phyloP scores from a whole-genome alignment of 176 grass and related monocot species.

The Eremochloa ophiuroides region DNA sequence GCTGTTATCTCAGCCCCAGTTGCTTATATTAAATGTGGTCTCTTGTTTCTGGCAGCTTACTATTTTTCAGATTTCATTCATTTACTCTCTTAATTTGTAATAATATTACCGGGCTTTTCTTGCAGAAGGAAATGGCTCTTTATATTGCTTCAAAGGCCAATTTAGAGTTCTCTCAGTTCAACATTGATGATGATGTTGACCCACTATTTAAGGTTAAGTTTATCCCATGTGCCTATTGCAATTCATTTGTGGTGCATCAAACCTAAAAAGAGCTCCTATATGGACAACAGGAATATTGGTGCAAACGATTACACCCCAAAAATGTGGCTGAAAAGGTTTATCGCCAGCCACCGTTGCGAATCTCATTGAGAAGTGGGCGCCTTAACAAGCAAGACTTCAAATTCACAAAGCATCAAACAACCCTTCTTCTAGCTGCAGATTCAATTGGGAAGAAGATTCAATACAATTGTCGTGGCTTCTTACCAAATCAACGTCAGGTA shows the following conservation, averaged over 20 bases:
- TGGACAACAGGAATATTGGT: slow-evolving; percentile 89
- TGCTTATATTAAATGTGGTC: background rate
- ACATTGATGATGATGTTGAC: slow-evolving; percentile 95
- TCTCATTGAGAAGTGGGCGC: slow-evolving; percentile 73
- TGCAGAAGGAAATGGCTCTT: slow-evolving; percentile 96
- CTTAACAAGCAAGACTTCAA: slow-evolving; percentile 92
- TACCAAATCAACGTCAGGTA: slow-evolving; percentile 91
- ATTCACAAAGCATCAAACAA: slow-evolving; percentile 82
- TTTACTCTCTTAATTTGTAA: slow-evolving; percentile 13
- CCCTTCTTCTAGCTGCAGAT: slow-evolving; percentile 76
- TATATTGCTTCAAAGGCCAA: slow-evolving; percentile 97
- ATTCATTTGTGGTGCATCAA: slow-evolving; percentile 3
- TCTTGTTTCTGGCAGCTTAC: background rate
- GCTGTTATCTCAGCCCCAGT: slow-evolving; percentile 3
- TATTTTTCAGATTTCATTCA: background rate
- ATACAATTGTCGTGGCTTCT: slow-evolving; percentile 77
- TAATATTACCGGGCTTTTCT: slow-evolving; percentile 15
- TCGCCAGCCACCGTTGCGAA: slow-evolving; percentile 72
- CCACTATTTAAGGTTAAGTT: slow-evolving; percentile 87
- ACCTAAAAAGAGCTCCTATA: slow-evolving; percentile 5
- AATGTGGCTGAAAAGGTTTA: slow-evolving; percentile 94
- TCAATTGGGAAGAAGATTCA: slow-evolving; percentile 82
- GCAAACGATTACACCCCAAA: slow-evolving; percentile 94
- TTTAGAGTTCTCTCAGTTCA: slow-evolving; percentile 96
- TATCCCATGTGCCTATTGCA: background rate